These are phyloP conservation scores for Boletus fagicola DNA, from an alignment of 768 basidiomycete species.

Conservation along the genomic window DNA sequence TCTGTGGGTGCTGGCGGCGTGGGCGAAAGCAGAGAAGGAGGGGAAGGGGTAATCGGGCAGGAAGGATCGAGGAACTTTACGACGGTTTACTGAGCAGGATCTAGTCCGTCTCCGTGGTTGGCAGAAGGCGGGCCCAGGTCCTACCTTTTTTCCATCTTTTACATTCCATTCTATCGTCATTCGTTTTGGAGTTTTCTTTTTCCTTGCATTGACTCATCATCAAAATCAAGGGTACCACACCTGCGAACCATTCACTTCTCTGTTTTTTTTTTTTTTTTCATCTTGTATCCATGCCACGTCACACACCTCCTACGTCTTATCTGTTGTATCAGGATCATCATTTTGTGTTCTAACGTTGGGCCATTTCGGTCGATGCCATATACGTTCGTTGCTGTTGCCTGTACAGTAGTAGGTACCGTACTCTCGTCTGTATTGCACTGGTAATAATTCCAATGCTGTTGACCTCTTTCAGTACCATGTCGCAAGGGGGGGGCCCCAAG, in stretches of 20 bases:
- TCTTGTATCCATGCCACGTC: conserved; percentile 18
- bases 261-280: background rate
- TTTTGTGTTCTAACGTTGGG: conserved; percentile 1
- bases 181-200: conserved; percentile 9
- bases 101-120: background rate
- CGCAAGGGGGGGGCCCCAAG: background rate
- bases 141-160: background rate
- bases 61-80: conserved; percentile 60
- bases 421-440: conserved; percentile 1
- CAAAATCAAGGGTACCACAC: conserved; percentile 3
- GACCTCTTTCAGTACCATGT: background rate
- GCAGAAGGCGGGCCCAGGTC: conserved; percentile 4
- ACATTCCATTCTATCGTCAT: conserved; percentile 5
- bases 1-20: conserved; percentile 23
- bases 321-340: conserved; percentile 9
- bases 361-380: background rate
- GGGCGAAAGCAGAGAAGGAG: conserved; percentile 16
- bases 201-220: conserved; percentile 12
- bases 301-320: background rate
- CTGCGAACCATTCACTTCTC: conserved; percentile 5
- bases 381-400: conserved; percentile 6
- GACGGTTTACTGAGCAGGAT: conserved; percentile 39
- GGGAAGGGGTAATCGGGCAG: conserved; percentile 50
- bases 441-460: background rate
- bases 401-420: conserved; percentile 12